These are phyloP conservation scores for Aspergillus brasiliensis DNA, from an alignment of 2,329 filamentous ascomycete genomes.

Conservation along the genomic window DNA sequence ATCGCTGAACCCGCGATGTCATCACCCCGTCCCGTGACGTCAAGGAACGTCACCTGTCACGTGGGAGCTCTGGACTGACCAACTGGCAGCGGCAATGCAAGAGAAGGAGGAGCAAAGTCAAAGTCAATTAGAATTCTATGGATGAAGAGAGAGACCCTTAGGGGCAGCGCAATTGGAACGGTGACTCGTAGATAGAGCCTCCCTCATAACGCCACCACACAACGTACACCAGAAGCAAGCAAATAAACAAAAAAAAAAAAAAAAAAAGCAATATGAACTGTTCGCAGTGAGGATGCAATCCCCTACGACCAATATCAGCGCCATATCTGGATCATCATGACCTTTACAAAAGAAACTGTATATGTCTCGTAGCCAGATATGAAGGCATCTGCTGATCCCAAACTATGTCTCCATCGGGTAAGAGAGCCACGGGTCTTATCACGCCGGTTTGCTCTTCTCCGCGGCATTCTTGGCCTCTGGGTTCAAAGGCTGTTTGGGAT, in stretches of 20 bases:
- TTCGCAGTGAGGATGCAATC: neutral
- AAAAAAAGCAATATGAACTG: neutral
- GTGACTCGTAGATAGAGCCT: neutral
- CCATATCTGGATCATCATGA: neutral
- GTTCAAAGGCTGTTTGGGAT: constrained; percentile 60
- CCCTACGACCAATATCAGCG: neutral
- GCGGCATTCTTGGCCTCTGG: constrained; percentile 35
- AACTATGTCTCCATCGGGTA: neutral
- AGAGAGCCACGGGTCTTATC: neutral
- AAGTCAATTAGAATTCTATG: constrained; percentile 5
- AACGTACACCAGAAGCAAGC: neutral
- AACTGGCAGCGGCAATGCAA: neutral
- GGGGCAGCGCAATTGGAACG: neutral
- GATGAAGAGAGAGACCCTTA: neutral
- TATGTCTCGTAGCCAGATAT: neutral
- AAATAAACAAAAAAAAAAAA: neutral
- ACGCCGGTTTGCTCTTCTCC: constrained; percentile 10
- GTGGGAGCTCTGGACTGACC: neutral
- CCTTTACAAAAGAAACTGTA: neutral
- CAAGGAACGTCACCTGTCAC: neutral
- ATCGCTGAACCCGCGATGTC: neutral
- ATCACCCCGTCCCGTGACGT: constrained; percentile 8
- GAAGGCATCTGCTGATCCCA: neutral
- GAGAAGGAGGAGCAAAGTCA: neutral
- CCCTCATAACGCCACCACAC: neutral